A percentile compares a stretch with the other conserved stretches of the same genome.
phyloP scores from a whole-genome alignment of 2,329 filamentous ascomycete genomes.

The Penicillium sp. region DNA sequence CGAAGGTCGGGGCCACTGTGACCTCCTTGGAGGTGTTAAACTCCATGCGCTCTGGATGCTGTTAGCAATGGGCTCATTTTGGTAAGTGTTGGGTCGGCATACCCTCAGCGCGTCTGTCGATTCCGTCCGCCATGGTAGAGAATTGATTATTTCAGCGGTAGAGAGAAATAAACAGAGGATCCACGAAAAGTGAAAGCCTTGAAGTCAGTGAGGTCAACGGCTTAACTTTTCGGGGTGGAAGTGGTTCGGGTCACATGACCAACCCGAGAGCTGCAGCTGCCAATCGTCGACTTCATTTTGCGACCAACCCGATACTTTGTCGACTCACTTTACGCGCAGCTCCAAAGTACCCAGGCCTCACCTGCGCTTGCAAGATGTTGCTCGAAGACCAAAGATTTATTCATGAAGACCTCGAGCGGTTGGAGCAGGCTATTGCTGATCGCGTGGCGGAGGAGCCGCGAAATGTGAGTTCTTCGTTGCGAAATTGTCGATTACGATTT shows the following conservation, averaged over 20 bases:
- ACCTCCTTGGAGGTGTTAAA: slow-evolving; percentile 98
- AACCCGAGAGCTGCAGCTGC: slow-evolving; percentile 22
- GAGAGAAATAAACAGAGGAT: slow-evolving; percentile 12
- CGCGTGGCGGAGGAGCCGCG: slow-evolving; percentile 85
- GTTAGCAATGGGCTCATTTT: slow-evolving; percentile 26
- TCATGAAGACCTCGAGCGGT: slow-evolving; percentile 93
- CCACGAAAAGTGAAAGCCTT: slow-evolving; percentile 6
- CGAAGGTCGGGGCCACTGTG: slow-evolving; percentile 85
- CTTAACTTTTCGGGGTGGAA: slow-evolving; percentile 26
- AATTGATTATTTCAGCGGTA: slow-evolving; percentile 7
- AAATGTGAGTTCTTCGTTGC: slow-evolving; percentile 61
- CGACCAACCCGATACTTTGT: slow-evolving; percentile 1
- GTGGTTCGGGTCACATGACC: slow-evolving; percentile 22
- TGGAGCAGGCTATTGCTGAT: slow-evolving; percentile 92
- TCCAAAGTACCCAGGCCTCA: background rate
- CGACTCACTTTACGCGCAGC: slow-evolving; percentile 6
- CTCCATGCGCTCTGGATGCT: slow-evolving; percentile 77
- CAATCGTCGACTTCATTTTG: slow-evolving; percentile 12
- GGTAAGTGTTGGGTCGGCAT: slow-evolving; percentile 14
- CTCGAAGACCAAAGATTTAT: slow-evolving; percentile 91
- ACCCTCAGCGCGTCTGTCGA: slow-evolving; percentile 86
- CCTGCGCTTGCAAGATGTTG: slow-evolving; percentile 58
- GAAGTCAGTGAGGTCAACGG: slow-evolving; percentile 5
- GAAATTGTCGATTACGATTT: slow-evolving; percentile 9
- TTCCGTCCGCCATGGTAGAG: slow-evolving; percentile 80